Evolutionary conservation across 148 eudicot genomes (phyloP).

Genomic region (Polygonum aviculare): DNA sequence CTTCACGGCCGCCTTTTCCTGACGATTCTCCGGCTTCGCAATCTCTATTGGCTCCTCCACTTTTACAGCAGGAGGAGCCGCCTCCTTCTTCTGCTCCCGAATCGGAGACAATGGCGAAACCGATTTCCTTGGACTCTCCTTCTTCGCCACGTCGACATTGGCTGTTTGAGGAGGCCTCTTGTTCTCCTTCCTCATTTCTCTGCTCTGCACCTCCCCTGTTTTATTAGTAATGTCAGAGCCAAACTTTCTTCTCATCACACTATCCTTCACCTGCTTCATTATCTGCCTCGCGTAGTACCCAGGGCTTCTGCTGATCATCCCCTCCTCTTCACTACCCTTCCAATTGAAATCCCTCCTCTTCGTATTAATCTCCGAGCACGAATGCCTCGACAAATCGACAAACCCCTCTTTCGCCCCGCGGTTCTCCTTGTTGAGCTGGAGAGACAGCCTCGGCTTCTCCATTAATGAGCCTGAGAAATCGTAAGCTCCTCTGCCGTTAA

Average conservation of each 20-base stretch:
- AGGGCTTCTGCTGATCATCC: slow-evolving; percentile 25
- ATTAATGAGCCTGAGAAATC: slow-evolving; percentile 18
- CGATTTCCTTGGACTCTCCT: neutral
- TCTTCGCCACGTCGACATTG: neutral
- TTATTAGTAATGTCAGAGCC: slow-evolving; percentile 64
- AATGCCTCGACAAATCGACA: slow-evolving; percentile 32
- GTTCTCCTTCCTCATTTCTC: slow-evolving; percentile 27
- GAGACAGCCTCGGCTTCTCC: slow-evolving; percentile 45
- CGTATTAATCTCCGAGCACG: slow-evolving; percentile 32
- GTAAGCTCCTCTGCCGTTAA: neutral
- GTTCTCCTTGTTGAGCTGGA: slow-evolving; percentile 58
- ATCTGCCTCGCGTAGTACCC: slow-evolving; percentile 52
- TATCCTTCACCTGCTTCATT: slow-evolving; percentile 62
- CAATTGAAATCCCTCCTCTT: slow-evolving; percentile 18
- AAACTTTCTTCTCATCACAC: slow-evolving; percentile 45
- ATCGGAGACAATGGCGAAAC: neutral
- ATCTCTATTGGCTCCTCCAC: neutral
- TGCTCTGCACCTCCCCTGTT: slow-evolving; percentile 16
- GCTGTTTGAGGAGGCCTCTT: slow-evolving; percentile 25
- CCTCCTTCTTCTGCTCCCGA: neutral
- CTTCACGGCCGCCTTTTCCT: neutral
- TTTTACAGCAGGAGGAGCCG: neutral
- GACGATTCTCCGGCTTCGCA: neutral
- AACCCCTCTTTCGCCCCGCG: slow-evolving; percentile 19
- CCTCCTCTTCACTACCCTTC: slow-evolving; percentile 21